Evolutionary conservation across 1,284 basidiomycete genomes (phyloP), one percentile per base, ranked within the genome.

Genomic region (Ceratobasidium sp.): DNA sequence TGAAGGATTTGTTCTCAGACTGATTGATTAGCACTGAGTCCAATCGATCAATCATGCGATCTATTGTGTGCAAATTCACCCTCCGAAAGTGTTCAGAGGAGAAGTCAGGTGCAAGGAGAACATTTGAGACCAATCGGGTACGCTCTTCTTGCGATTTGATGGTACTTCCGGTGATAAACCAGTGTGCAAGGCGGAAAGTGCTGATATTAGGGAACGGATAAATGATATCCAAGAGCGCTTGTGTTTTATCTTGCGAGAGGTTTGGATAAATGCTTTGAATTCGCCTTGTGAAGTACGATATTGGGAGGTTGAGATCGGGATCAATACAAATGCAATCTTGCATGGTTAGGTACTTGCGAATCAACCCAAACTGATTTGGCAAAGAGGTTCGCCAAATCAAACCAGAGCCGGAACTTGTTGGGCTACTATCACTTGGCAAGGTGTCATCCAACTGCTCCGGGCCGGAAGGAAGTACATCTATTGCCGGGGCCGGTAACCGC

Each of bases 11-110:
- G 12, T 32, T 9, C 8, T 21, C 52, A 72, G 26, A 34, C 12
- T 43, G 30, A 23, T 64, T 28, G 75, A 79, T 43, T 53, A 77
- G 75, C 73, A 71, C 46, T 58, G 78, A 53, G 74, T 78, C 14
- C 16, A 60, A 23, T 6, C 14, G 18, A 8, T 41, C 21, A 8
- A 53, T 32, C 30, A 53, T 4, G 14, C 4, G 1, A 53, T 53
- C 52, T 28, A 53, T 52, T 14, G 4, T 32, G 8, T 28, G 28
- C 6, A 60, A 2, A 23, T n/a, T 43, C 2, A 5, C n/a, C 8
- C 39, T 21, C 14, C 14, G 14, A 26, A 60, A 43, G 36, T 60
- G n/a, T 9, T 26, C 23, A 3, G 58, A 39, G 18, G 8, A 9
- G 36, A 60, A 60, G 16, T 21, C 23, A 43, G 34, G 36, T 3